These are phyloP conservation scores for Botrytis fabae DNA, from an alignment of 2,329 filamentous ascomycete species.

Conservation along the genomic window DNA sequence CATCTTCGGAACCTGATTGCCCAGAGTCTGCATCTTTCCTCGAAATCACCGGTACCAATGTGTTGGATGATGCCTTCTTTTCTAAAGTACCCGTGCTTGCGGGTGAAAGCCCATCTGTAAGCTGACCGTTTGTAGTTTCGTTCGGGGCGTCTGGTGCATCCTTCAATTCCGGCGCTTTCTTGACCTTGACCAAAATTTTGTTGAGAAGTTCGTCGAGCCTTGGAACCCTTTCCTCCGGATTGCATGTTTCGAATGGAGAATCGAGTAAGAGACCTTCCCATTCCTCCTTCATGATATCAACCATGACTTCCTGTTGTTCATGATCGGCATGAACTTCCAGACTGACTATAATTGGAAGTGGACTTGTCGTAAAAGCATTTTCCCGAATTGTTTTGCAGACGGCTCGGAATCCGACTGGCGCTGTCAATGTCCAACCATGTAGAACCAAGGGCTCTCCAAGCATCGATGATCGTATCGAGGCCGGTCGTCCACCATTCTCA, in stretches of 20 bases:
- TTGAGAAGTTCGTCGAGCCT: constrained; percentile 69
- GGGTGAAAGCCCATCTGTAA: constrained; percentile 15
- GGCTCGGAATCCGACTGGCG: constrained; percentile 81
- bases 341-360: constrained; percentile 85
- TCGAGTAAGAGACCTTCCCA: constrained; percentile 78
- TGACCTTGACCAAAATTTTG: constrained; percentile 85
- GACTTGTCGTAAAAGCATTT: constrained; percentile 72
- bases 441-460: constrained; percentile 73
- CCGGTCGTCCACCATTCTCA: constrained; percentile 34
- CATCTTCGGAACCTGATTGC: constrained; percentile 39
- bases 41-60: constrained; percentile 29
- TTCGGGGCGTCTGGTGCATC: background rate
- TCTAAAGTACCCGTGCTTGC: background rate
- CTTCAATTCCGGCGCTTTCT: constrained; percentile 47
- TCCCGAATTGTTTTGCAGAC: constrained; percentile 81
- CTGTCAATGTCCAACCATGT: constrained; percentile 84
- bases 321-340: constrained; percentile 84
- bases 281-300: constrained; percentile 86
- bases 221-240: constrained; percentile 59
- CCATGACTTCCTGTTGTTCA: constrained; percentile 88
- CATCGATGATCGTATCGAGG: constrained; percentile 35
- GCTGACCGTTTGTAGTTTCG: background rate
- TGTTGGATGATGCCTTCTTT: constrained; percentile 23
- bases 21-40: constrained; percentile 34
- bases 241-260: constrained; percentile 46